phyloP scores from a whole-genome alignment of 2,329 filamentous ascomycete species.

The Scedosporium apiospermum region DNA sequence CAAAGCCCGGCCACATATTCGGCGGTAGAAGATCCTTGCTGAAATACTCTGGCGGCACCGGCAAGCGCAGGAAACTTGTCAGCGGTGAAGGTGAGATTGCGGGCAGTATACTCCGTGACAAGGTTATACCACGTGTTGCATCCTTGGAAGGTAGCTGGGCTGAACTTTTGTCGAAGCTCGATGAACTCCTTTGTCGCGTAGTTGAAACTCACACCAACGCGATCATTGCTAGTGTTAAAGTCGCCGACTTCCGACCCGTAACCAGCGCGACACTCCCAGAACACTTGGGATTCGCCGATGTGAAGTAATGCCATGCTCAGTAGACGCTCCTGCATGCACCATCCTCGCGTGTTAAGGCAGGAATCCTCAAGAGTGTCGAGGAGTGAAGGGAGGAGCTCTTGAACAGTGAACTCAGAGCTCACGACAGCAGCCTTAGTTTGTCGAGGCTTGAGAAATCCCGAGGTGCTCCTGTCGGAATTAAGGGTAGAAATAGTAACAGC shows the following conservation, averaged over 20 bases:
- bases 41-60: constrained; percentile 16
- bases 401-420: not conserved
- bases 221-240: not conserved
- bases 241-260: not conserved
- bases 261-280: constrained; percentile 12
- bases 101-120: constrained; percentile 17
- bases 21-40: constrained; percentile 10
- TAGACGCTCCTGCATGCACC: constrained; percentile 11
- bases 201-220: not conserved
- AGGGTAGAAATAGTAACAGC: not conserved
- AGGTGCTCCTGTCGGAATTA: not conserved
- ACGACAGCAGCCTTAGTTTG: not conserved
- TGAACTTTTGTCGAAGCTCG: not conserved
- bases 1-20: constrained; percentile 21
- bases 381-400: not conserved
- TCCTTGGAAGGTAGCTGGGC: not conserved
- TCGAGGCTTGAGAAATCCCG: not conserved
- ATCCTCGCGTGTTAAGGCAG: constrained; percentile 7
- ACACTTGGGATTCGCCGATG: constrained; percentile 8
- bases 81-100: constrained; percentile 11
- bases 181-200: not conserved
- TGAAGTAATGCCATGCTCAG: constrained; percentile 3
- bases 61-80: constrained; percentile 21
- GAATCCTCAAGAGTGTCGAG: not conserved
- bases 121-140: constrained; percentile 17